Evolutionary conservation across 148 eudicot species (phyloP), one percentile per base, ranked within the genome.

Genomic region (Silene conica): DNA sequence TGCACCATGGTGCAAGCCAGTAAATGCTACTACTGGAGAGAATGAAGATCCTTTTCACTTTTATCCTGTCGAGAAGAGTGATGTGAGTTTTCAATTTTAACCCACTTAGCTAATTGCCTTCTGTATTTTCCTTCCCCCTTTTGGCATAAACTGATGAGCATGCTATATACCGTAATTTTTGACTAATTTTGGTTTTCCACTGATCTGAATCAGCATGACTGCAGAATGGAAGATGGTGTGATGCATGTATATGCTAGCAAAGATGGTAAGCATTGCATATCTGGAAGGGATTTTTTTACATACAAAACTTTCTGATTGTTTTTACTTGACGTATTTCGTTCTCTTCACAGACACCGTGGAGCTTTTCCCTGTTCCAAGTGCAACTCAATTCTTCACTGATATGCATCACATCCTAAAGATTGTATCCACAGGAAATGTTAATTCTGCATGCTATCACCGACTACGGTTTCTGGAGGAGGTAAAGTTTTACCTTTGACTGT

Each of bases 391-490:
- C 76, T 90, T 90, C 84, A 90, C 92, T 15, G 92, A 90, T 75
- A 66, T 88, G 88, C 92, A 90, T 78, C 80, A 86, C 70, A 67
- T 90, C 63, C 83, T 90, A 48, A 87, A 86, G 76, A 80, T 90
- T 71, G 62, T 82, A 46, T 85, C 96, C 57, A 77, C 72, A 73
- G 96, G 92, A 77, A 87, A 88, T 80, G 89, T 84, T 78, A 87
- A 83, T 19, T 86, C 96, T 46, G 82, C 87, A 20, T 90, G 96
- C 67, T 82, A 86, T 84, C 92, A 86, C 69, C 88, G 96, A 57
- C 81, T 90, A 38, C 75, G 88, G 64, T 88, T 88, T 78, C 89
- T 88, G 55, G 96, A 90, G 74, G 92, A 90, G 89, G 96, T 90
- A 76, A 63, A 59, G 18, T 25, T 25, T 64, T 41, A 59, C 46